Conservation (phyloP, 345 rosid genomes). For the Iberis pinnata region DNA sequence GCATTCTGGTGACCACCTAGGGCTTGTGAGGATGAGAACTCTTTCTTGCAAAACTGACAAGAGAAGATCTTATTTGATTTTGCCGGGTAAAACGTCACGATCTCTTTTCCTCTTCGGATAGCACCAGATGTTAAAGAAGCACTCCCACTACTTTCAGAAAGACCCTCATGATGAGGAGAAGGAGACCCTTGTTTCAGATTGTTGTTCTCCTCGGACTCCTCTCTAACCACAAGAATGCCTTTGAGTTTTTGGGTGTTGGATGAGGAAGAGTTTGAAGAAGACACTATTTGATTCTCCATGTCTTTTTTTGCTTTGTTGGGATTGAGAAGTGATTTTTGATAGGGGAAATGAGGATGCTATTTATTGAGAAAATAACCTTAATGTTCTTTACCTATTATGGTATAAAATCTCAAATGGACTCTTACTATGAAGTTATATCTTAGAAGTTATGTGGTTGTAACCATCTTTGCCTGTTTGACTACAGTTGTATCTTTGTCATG, state of each 20-base stretch:
- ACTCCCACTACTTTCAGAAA: slow-evolving; percentile 6
- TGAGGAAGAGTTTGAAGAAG: slow-evolving; percentile 20
- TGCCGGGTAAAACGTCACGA: slow-evolving; percentile 23
- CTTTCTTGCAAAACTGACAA: slow-evolving; percentile 23
- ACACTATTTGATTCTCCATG: slow-evolving; percentile 19
- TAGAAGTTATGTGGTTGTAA: no score
- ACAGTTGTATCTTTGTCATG: no score
- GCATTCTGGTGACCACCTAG: slow-evolving; percentile 97
- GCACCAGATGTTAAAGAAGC: slow-evolving; percentile 10
- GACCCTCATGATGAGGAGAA: slow-evolving; percentile 19
- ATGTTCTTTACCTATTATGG: slow-evolving; percentile 20
- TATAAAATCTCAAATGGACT: slow-evolving; percentile 18
- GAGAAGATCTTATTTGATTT: slow-evolving; percentile 17
- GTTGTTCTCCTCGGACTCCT: not conserved
- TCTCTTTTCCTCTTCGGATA: slow-evolving; percentile 20
- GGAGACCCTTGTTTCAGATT: not conserved
- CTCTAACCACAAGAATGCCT: not conserved
- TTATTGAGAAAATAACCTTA: slow-evolving; percentile 16
- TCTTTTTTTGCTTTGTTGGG: slow-evolving; percentile 4
- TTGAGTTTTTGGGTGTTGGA: slow-evolving; percentile 4
- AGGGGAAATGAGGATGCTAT: slow-evolving; percentile 16
- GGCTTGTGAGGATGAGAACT: slow-evolving; percentile 78
- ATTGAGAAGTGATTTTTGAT: slow-evolving; percentile 18
- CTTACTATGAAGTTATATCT: slow-evolving; percentile 14
- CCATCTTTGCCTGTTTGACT: no score